These are phyloP conservation scores for Hippophae rhamnoides DNA, from an alignment of 306 rosid genomes.

Conservation along the genomic window DNA sequence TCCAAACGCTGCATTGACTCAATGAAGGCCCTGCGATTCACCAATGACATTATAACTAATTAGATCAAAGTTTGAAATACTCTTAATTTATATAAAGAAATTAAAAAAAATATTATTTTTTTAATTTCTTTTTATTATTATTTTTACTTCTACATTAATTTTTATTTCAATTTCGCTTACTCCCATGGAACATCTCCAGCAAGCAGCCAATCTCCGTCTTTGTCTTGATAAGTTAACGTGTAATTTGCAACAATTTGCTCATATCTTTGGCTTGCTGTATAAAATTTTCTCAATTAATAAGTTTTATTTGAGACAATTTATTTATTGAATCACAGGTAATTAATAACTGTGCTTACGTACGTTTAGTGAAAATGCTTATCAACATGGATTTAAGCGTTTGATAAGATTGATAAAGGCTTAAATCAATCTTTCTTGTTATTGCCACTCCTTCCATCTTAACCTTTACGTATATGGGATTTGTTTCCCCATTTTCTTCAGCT, in stretches of 20 bases:
- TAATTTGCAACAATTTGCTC: slow-evolving; percentile 24
- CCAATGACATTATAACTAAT: not conserved
- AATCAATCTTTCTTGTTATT: slow-evolving; percentile 57
- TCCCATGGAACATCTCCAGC: slow-evolving; percentile 70
- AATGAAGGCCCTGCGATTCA: slow-evolving; percentile 27
- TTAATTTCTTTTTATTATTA: too few relatives aligned
- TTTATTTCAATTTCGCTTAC: slow-evolving; percentile 25
- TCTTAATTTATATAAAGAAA: too few relatives aligned
- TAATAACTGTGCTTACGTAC: slow-evolving; percentile 24
- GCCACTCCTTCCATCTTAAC: slow-evolving; percentile 84
- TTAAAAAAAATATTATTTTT: too few relatives aligned
- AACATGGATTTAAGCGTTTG: slow-evolving; percentile 40
- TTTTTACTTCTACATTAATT: not conserved
- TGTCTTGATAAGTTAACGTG: slow-evolving; percentile 47
- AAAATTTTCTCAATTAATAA: not conserved
- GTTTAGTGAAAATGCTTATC: slow-evolving; percentile 47
- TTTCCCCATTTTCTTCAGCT: not conserved
- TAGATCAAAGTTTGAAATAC: too few relatives aligned
- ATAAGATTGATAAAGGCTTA: slow-evolving; percentile 42
- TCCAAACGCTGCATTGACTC: slow-evolving; percentile 35
- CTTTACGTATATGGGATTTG: slow-evolving; percentile 40
- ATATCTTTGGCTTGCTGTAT: slow-evolving; percentile 28
- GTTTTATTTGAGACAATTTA: too few relatives aligned
- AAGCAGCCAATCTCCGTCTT: slow-evolving; percentile 61
- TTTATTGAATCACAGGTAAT: not conserved